A percentile compares a stretch with the other conserved stretches of the same genome.
Conservation (phyloP, 805 yeast genomes). For the Starmerella vaccinii region DNA sequence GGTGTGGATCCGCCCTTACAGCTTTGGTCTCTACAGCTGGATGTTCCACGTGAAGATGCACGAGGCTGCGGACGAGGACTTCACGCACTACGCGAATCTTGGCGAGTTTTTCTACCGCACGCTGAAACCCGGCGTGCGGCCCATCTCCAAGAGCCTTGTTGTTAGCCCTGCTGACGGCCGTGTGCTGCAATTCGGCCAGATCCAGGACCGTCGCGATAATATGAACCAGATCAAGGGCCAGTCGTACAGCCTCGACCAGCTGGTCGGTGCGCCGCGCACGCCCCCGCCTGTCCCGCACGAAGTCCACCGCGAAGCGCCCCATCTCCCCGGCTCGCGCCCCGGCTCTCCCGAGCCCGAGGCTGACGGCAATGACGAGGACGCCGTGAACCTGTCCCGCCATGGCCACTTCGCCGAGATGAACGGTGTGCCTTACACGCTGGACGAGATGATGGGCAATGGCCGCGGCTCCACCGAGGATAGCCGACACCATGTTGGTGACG, state of each 20-base stretch:
- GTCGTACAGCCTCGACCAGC: slow-evolving; percentile 80
- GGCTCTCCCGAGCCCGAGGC: slow-evolving; percentile 3
- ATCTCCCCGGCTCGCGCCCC: background rate
- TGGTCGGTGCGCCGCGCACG: slow-evolving; percentile 47
- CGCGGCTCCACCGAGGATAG: slow-evolving; percentile 44
- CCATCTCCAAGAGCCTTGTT: slow-evolving; percentile 54
- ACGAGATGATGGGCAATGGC: slow-evolving; percentile 51
- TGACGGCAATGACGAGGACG: slow-evolving; percentile 10
- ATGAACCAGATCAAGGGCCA: slow-evolving; percentile 96
- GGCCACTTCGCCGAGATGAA: slow-evolving; percentile 68
- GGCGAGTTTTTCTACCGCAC: slow-evolving; percentile 86
- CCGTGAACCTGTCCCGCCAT: slow-evolving; percentile 41
- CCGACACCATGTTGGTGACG: slow-evolving; percentile 35
- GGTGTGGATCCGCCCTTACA: slow-evolving; percentile 73
- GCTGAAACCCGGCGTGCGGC: slow-evolving; percentile 67
- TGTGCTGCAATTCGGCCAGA: slow-evolving; percentile 71
- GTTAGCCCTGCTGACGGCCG: slow-evolving; percentile 93
- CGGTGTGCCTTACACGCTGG: slow-evolving; percentile 61
- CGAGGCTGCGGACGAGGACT: slow-evolving; percentile 78
- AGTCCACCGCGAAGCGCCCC: slow-evolving; percentile 5
- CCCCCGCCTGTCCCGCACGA: slow-evolving; percentile 14
- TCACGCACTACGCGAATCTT: slow-evolving; percentile 63
- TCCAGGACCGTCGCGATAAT: slow-evolving; percentile 50
- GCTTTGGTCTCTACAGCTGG: slow-evolving; percentile 65
- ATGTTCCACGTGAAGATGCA: slow-evolving; percentile 80